A percentile compares a stretch with the other conserved stretches of the same genome.
These are phyloP conservation scores for Solanum hybrid DNA, from an alignment of 305 asterid species.

Conservation along the genomic window DNA sequence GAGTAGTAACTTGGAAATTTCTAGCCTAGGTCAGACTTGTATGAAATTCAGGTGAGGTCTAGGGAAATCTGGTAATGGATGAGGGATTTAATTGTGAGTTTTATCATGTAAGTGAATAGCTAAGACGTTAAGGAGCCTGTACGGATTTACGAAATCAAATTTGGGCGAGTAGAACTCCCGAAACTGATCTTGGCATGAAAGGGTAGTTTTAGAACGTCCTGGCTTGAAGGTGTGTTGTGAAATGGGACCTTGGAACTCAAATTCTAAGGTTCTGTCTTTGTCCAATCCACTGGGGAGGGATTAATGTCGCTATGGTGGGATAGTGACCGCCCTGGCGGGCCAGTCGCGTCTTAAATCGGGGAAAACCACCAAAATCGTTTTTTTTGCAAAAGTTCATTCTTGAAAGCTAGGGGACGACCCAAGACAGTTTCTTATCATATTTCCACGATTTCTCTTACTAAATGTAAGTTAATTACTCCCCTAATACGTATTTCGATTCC, in stretches of 20 bases:
- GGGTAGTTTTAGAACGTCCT: neutral
- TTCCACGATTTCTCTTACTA: too few species aligned
- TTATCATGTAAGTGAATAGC: too few species aligned
- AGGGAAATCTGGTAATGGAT: too few species aligned
- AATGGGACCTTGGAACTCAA: neutral
- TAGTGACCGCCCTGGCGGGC: neutral
- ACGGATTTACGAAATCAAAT: neutral
- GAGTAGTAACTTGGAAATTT: too few species aligned
- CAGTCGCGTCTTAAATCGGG: neutral
- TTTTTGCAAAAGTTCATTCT: too few species aligned
- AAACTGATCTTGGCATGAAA: neutral
- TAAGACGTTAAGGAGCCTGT: neutral
- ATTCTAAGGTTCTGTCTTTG: neutral
- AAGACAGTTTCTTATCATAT: too few species aligned
- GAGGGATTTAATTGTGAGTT: neutral
- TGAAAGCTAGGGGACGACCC: neutral
- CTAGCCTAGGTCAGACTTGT: too few species aligned
- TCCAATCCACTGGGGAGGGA: neutral
- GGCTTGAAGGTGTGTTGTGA: neutral
- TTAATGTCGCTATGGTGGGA: rapidly evolving
- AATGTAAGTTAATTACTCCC: neutral
- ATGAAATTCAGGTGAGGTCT: too few species aligned
- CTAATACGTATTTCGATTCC: neutral
- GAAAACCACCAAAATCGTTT: too few species aligned
- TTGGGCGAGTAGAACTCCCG: neutral